A percentile compares a stretch with the other conserved stretches of the same genome.
Conservation (phyloP, 2,329 filamentous ascomycete genomes). For the Chrysoporthe puriensis region DNA sequence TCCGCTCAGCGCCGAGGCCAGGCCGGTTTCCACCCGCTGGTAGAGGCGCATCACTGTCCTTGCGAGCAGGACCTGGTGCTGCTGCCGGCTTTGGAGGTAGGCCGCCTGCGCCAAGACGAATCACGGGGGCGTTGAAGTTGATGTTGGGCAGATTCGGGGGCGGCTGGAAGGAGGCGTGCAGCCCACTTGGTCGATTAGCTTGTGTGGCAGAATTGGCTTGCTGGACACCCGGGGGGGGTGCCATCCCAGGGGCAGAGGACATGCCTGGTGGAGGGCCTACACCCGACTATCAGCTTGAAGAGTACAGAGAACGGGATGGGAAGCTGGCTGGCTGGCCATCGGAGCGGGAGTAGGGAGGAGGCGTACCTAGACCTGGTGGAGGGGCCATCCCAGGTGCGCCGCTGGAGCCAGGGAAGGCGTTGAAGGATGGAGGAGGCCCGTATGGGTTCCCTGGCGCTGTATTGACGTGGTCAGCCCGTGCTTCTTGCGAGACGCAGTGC, state of each 20-base stretch:
- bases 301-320: constrained; percentile 4
- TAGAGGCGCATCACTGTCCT: constrained; percentile 48
- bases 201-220: constrained; percentile 70
- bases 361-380: constrained; percentile 81
- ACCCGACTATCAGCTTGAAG: constrained; percentile 26
- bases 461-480: not conserved
- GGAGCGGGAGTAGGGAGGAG: constrained; percentile 9
- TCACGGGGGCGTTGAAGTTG: constrained; percentile 96
- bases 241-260: constrained; percentile 79
- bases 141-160: constrained; percentile 94
- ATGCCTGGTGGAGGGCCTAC: constrained; percentile 78
- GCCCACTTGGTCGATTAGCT: constrained; percentile 77
- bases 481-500: not conserved
- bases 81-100: constrained; percentile 65
- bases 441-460: constrained; percentile 59
- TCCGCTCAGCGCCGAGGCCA: constrained; percentile 65
- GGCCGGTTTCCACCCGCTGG: constrained; percentile 46
- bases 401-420: constrained; percentile 65
- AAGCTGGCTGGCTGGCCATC: not conserved
- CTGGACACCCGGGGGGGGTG: constrained; percentile 76
- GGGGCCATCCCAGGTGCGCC: constrained; percentile 71
- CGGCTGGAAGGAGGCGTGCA: constrained; percentile 84
- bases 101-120: constrained; percentile 75
- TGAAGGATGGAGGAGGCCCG: constrained; percentile 75
- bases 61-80: constrained; percentile 45